These are phyloP conservation scores for Samsoniella hepiali DNA, from an alignment of 2,329 filamentous ascomycete species.

Conservation along the genomic window DNA sequence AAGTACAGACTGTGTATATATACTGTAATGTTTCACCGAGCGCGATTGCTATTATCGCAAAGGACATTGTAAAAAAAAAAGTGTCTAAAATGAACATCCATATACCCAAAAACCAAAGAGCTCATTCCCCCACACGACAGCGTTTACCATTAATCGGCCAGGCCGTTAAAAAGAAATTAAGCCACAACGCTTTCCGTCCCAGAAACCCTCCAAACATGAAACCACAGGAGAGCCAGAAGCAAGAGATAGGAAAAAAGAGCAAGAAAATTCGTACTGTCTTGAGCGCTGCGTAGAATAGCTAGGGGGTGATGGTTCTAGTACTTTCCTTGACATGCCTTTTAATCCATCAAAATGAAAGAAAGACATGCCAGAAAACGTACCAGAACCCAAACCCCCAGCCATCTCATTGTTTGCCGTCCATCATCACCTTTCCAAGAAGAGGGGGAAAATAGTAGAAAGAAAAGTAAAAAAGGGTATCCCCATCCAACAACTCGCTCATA, in stretches of 20 bases:
- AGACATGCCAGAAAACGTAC: neutral
- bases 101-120: neutral
- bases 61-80: neutral
- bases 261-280: no score
- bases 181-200: no score
- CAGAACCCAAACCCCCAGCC: neutral
- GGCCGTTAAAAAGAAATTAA: no score
- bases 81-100: neutral
- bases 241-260: no score
- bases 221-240: no score
- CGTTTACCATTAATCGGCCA: neutral
- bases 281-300: no score
- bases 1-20: neutral
- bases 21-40: neutral
- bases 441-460: neutral
- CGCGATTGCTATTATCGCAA: neutral
- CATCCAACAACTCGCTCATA: constrained; percentile 12
- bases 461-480: constrained; percentile 12
- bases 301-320: no score
- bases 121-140: neutral
- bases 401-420: neutral
- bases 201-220: no score
- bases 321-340: no score
- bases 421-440: neutral
- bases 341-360: neutral